Base-by-base conservation (phyloP, 768 basidiomycete species). In the Boletus rubropictus region DNA sequence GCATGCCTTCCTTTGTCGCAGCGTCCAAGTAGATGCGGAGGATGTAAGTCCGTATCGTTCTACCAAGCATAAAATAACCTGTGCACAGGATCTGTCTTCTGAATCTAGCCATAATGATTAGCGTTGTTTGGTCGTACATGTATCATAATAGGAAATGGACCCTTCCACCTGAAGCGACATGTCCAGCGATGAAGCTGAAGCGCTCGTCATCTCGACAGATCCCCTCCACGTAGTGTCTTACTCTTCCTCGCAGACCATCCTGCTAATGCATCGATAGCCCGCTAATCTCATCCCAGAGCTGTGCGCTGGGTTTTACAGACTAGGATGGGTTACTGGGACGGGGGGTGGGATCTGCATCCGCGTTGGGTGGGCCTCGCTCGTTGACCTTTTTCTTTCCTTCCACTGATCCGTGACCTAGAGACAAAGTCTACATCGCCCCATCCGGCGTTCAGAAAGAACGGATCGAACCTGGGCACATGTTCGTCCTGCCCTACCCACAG, bases 241-340 rank as follows among this genome's bases (percentile, higher is more conserved):
- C 4, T 15, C 4, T 14, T 17, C 32, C 21, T 33, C 11, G 11
- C 21, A n/a, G 15, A 42, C 9, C 9, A 7, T 7, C n/a, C 4
- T 14, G 7, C n/a, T 42, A n/a, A 42, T 33, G 4, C 17, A 3
- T 36, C 27, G 8, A 41, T 71, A 94, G 82, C 90, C 91, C 17
- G 91, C 91, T n/a, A 92, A 90, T 65, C 75, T 93, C 52, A 93
- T 93, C 44, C 86, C 86, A 27, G 86, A 89, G 59, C 75, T 94
- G 1, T 94, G 91, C 64, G 72, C 79, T 36, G 78, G 81, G 6
- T 93, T 94, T 66, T 93, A 93, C 76, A 76, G 51, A 68, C 77
- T 93, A 18, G 91, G 91, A 12, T 93, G 91, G 91, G 91, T 93
- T 1, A 93, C 90, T 3, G 90, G 91, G 14, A 93, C 91, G 2